Conservation (phyloP, 2,329 filamentous ascomycete genomes). For the Colletotrichum theobromicola region DNA sequence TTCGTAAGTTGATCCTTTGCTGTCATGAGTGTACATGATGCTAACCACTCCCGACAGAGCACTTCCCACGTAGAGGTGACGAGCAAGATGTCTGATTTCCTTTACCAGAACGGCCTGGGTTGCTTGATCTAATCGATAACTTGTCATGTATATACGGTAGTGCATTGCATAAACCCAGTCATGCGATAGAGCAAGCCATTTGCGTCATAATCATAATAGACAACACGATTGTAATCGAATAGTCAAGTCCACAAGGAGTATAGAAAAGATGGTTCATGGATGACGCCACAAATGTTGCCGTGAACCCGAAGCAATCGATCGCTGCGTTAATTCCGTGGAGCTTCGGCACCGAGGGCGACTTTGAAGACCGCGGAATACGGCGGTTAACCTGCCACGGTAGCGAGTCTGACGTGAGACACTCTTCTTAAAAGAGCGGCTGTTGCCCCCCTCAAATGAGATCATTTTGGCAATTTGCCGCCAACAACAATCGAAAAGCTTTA, state of each 20-base stretch:
- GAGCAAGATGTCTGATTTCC: constrained; percentile 41
- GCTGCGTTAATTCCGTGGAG: background rate
- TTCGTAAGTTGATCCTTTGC: constrained; percentile 30
- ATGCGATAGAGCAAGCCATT: background rate
- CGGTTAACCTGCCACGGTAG: background rate
- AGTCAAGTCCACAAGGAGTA: background rate
- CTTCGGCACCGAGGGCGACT: background rate
- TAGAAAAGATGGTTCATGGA: background rate
- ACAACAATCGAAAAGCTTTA: background rate
- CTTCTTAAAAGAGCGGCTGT: background rate
- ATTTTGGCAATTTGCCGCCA: background rate
- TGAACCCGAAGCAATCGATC: background rate
- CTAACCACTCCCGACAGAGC: constrained; percentile 8
- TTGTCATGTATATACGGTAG: background rate
- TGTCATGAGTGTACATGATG: background rate
- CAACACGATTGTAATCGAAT: background rate
- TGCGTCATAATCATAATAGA: background rate
- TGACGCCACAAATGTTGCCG: too few relatives aligned
- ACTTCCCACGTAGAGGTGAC: constrained; percentile 39
- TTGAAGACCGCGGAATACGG: background rate
- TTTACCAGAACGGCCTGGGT: constrained; percentile 27
- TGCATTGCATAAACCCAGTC: background rate
- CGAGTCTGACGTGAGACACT: background rate
- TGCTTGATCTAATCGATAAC: background rate
- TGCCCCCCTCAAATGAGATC: background rate